Conservation (phyloP, 2,329 filamentous ascomycete genomes). For the Colletotrichum lini region DNA sequence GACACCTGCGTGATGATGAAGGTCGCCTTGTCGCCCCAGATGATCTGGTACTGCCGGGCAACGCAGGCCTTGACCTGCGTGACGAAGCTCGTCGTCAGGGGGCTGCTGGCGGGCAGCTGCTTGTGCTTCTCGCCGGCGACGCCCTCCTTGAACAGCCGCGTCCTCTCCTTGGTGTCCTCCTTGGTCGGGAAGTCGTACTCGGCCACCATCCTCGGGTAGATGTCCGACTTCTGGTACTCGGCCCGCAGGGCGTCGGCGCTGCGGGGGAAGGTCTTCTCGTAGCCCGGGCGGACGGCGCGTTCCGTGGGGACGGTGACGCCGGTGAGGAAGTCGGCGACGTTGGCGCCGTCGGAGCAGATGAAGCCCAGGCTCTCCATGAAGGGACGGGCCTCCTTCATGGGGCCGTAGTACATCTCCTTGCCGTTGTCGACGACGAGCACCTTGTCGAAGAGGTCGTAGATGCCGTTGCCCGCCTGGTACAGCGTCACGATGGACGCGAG, state of each 20-base stretch:
- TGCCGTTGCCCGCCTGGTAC: slow-evolving; percentile 79
- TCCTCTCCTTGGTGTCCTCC: slow-evolving; percentile 62
- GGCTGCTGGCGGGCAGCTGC: slow-evolving; percentile 65
- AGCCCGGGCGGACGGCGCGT: slow-evolving; percentile 68
- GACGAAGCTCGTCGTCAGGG: slow-evolving; percentile 68
- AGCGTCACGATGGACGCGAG: slow-evolving; percentile 74
- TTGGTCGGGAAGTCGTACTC: slow-evolving; percentile 72
- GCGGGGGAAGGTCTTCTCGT: slow-evolving; percentile 60
- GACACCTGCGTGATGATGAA: slow-evolving; percentile 74
- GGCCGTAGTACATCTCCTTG: slow-evolving; percentile 76
- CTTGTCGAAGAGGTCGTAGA: slow-evolving; percentile 80
- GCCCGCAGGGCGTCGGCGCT: slow-evolving; percentile 59
- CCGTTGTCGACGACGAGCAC: slow-evolving; percentile 78
- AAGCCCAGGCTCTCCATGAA: slow-evolving; percentile 79
- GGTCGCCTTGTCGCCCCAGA: slow-evolving; percentile 75
- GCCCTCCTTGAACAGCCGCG: slow-evolving; percentile 67
- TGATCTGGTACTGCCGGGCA: slow-evolving; percentile 74
- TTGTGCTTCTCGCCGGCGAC: slow-evolving; percentile 69
- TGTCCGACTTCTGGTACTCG: slow-evolving; percentile 66
- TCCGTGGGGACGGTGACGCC: slow-evolving; percentile 78
- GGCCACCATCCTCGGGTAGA: slow-evolving; percentile 64
- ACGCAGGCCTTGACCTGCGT: slow-evolving; percentile 71
- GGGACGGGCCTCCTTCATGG: slow-evolving; percentile 68
- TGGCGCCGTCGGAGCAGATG: slow-evolving; percentile 72
- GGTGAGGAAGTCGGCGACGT: slow-evolving; percentile 76